Evolutionary conservation across 805 yeast genomes (phyloP), one percentile per base, ranked within the genome.

Genomic region (Pichia occidentalis): DNA sequence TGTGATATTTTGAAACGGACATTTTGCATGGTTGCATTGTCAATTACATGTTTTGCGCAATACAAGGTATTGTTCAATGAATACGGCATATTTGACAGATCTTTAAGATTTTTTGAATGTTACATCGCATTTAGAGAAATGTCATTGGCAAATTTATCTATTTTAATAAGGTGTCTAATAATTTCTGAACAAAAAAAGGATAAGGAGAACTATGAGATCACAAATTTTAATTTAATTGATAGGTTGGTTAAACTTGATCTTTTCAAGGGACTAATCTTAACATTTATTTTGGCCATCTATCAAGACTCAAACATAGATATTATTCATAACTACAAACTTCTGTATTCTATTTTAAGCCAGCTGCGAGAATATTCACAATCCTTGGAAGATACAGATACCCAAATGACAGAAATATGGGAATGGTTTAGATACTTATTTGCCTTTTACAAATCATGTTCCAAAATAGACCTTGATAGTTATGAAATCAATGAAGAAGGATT

Each of bases 401-500:
- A 52, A 31, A 29, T 57, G 29, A 45, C 43, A 17, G 43, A 43
- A 26, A 35, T 60, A 21, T 32, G 53, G 27, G 35, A 44, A 18
- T 59, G 62, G 68, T 51, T 56, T 44, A 41, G 60, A 53, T 45
- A 56, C 33, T 46, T 61, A 44, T 49, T 57, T 43, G 48, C 64
- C 12, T 64, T 69, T 37, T 73, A 59, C 49, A 65, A 59, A 41
- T 65, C 76, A 10, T 71, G 79, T 2, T 71, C 72, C 28, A 60
- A 70, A 1, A 67, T 74, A 27, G 74, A 70, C 47, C 48, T 62
- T 11, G 62, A 64, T 43, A 69, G 71, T 47, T 74, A 72, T 49
- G 48, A 62, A 18, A 65, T 73, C n/a, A 45, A 50, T 23, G 65
- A 60, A 9, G 57, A 52, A 25, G 66, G 68, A n/a, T 71, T 69